A percentile compares a stretch with the other conserved stretches of the same genome.
phyloP scores from a whole-genome alignment of 148 eudicot genomes.

The Camellia japonica region DNA sequence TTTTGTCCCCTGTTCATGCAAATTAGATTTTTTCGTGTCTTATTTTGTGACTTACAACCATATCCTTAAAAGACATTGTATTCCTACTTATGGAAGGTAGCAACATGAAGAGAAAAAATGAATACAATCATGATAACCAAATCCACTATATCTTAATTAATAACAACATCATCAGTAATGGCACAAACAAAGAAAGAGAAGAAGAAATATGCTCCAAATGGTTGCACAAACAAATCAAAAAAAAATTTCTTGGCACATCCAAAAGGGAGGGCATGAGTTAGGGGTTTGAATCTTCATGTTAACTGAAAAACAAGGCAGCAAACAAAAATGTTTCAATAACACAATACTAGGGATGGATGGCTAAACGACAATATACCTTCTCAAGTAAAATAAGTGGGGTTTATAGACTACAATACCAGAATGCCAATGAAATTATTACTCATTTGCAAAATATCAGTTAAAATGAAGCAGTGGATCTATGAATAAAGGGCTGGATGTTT shows the following conservation, averaged over 20 bases:
- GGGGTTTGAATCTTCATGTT: not conserved
- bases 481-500: too few relatives aligned
- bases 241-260: not conserved
- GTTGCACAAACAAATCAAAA: conserved; percentile 2
- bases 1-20: too few relatives aligned
- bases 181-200: not conserved
- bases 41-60: not conserved
- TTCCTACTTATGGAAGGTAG: not conserved
- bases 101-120: not conserved
- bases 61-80: not conserved
- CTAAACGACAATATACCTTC: not conserved
- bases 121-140: not conserved
- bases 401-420: not conserved
- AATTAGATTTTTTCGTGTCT: too few relatives aligned
- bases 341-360: not conserved
- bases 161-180: not conserved
- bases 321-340: not conserved
- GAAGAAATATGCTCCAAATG: not conserved
- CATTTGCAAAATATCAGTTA: not conserved
- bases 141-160: not conserved
- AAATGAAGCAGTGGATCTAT: not conserved
- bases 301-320: not conserved
- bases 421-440: not conserved
- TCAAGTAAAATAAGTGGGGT: not conserved
- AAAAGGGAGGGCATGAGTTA: not conserved